Evolutionary conservation across 129 eudicot species (phyloP), one percentile per base, ranked within the genome.

Genomic region (Escallonia herrerae): DNA sequence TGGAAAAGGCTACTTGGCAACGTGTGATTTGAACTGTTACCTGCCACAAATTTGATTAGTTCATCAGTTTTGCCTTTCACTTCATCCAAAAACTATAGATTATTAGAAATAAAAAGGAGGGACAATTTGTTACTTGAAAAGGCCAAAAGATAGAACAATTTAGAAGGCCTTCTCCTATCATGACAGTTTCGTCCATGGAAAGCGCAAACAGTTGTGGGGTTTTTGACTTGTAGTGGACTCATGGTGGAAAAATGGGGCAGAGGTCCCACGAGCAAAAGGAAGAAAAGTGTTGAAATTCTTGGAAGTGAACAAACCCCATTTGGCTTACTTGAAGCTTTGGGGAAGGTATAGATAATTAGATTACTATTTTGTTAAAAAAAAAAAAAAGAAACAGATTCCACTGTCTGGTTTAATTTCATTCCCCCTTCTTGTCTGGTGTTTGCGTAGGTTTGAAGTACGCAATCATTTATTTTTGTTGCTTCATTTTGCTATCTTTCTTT

Each of bases 391-490:
- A 22, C 33, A 22, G 33, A 22, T 22, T 22, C 33, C 33, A 22
- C 33, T 22, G 15, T 56, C 56, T 6, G 72, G 48, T 67, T 42
- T 37, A 57, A 58, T 43, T 40, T 69, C 52, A 48, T 5, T 55
- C 60, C 42, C 50, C 56, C 42, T 53, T 47, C 6, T 49, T 33
- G 5, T 51, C 8, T 13, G 8, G 6, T 14, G 65, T 75, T 68
- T 73, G 79, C 76, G 71, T 76, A 61, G 55, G 59, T 68, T 76
- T 76, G 60, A 81, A 76, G 76, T 64, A 64, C 44, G n/a, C 71
- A 50, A 40, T 60, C 74, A 49, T 69, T 60, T 15, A n/a, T n/a
- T 67, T 22, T 22, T 22, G 33, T 22, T 22, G 33, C 33, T 22
- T 22, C 33, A 22, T 22, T 22, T 22, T 22, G 1, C 15, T 66